Base-by-base conservation (phyloP, 2,329 filamentous ascomycete genomes). In the Alternaria triticimaculans region DNA sequence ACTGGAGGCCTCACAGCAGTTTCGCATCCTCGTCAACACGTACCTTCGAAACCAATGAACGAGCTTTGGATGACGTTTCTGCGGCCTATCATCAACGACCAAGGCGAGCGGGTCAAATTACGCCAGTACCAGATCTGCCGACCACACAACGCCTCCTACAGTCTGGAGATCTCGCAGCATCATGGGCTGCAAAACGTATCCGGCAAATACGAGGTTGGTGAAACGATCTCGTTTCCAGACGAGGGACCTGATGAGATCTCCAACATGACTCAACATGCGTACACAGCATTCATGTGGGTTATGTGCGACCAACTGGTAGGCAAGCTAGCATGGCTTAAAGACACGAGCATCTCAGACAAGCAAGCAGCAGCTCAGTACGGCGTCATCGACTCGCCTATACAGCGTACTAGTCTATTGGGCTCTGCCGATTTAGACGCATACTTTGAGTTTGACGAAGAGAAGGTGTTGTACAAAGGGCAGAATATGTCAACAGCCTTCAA, bases 181-280 rank as follows among this genome's bases (percentile, higher is more conserved):
- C 28, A 41, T 25, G 51, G 51, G 9, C 11, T 41, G 3, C 51
- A 54, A 3, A 37, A 54, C 20, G 20, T 54, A 18, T 54, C 30
- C 9, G 21, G 20, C 14, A 25, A 25, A 8, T 54, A 54, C 30
- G 33, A 43, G 5, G 33, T 43, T 2, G 30, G 51, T 4, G 30
- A 37, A 23, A 18, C 30, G 4, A 54, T 54, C 6, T 15, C 51
- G 21, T 54, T 54, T 10, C 51, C 51, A 21, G n/a, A 41, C 9
- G 51, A 54, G 14, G 20, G 9, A 11, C 30, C 51, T 9, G 12
- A 54, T 18, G 20, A 54, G 21, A 25, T 54, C 6, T 54, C 51
- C 30, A 60, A 72, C 43, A 65, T 70, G 60, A 64, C 64, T 3
- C 63, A 70, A 43, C 69, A 70, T 33, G 62, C 67, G n/a, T 69